phyloP scores from a whole-genome alignment of 2,329 filamentous ascomycete genomes.

The Neonectria coccinea region DNA sequence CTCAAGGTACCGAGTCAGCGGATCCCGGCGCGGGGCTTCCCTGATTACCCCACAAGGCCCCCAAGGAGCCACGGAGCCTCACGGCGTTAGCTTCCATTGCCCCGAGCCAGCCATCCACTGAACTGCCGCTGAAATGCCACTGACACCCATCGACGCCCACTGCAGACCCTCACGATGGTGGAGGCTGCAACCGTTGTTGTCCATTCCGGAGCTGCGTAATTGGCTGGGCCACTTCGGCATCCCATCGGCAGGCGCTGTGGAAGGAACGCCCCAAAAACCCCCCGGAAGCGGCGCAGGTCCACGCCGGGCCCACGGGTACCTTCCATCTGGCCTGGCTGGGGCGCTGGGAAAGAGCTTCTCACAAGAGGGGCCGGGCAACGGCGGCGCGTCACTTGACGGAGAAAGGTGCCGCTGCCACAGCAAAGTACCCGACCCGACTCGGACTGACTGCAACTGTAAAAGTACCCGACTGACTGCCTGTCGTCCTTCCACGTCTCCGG shows the following conservation, averaged over 20 bases:
- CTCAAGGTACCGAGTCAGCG: conserved; percentile 18
- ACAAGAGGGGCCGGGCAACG: conserved; percentile 26
- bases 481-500: conserved; percentile 40
- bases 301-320: background rate
- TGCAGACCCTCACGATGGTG: conserved; percentile 2
- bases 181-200: conserved; percentile 9
- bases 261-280: background rate
- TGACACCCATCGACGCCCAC: conserved; percentile 1
- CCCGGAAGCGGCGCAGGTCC: conserved; percentile 18
- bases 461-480: conserved; percentile 13
- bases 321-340: background rate
- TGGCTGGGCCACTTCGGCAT: conserved; percentile 25
- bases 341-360: conserved; percentile 5
- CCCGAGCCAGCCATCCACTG: conserved; percentile 30
- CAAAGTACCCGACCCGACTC: background rate
- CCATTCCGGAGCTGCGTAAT: conserved; percentile 23
- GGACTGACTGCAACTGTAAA: background rate
- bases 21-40: conserved; percentile 19
- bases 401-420: conserved; percentile 21
- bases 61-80: conserved; percentile 21
- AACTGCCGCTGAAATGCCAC: conserved; percentile 16
- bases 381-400: conserved; percentile 42
- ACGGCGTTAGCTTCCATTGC: conserved; percentile 42
- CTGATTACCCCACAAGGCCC: conserved; percentile 18
- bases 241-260: conserved; percentile 25